Evolutionary conservation across 1,284 basidiomycete genomes (phyloP).

Genomic region (Leccinum huronense): DNA sequence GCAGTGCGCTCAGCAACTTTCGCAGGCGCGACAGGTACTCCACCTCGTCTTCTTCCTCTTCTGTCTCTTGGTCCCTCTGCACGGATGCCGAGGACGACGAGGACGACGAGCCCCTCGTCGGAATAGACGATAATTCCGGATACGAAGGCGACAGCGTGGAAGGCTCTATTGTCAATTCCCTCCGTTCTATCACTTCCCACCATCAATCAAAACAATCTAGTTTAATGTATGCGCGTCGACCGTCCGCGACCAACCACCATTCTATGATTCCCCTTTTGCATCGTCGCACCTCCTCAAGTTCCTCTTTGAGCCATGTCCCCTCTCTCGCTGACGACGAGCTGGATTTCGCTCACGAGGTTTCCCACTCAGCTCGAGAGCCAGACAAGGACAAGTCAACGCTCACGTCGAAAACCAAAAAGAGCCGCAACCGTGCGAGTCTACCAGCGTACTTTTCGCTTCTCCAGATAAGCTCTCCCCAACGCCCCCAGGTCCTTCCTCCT

Average conservation of each 20-base stretch:
- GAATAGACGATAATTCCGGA: slow-evolving; percentile 41
- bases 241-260: slow-evolving; percentile 67
- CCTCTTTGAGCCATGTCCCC: slow-evolving; percentile 42
- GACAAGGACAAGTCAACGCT: slow-evolving; percentile 39
- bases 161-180: slow-evolving; percentile 22
- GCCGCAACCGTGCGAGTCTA: slow-evolving; percentile 67
- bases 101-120: slow-evolving; percentile 41
- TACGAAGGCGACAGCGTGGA: slow-evolving; percentile 36
- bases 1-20: slow-evolving; percentile 46
- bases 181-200: slow-evolving; percentile 40
- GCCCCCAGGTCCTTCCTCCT: slow-evolving; percentile 44
- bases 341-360: slow-evolving; percentile 37
- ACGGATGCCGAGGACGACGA: slow-evolving; percentile 61
- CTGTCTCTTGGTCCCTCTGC: slow-evolving; percentile 55
- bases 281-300: slow-evolving; percentile 46
- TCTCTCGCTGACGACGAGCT: slow-evolving; percentile 44
- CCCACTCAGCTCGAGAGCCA: slow-evolving; percentile 31
- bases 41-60: slow-evolving; percentile 59
- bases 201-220: slow-evolving; percentile 36
- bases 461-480: slow-evolving; percentile 47
- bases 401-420: slow-evolving; percentile 48
- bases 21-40: slow-evolving; percentile 49
- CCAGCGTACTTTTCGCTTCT: slow-evolving; percentile 76
- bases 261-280: slow-evolving; percentile 59
- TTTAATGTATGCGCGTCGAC: slow-evolving; percentile 65